Percentiles rank a stretch among this genome's conserved stretches.
Conservation (phyloP, 208 protist species). For the Herpetomonas muscarum region DNA sequence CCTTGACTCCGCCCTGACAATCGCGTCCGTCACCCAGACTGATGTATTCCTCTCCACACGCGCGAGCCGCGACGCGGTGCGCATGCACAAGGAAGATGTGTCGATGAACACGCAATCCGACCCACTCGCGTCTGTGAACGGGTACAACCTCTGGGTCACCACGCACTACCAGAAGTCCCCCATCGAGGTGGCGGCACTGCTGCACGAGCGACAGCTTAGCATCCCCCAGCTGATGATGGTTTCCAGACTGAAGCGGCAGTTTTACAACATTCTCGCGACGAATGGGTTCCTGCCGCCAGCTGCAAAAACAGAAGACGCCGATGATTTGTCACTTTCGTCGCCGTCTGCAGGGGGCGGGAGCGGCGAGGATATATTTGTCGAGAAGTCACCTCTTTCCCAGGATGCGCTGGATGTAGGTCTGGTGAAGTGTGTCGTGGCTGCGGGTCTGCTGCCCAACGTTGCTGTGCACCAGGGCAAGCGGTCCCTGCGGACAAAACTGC, state of each 20-base stretch:
- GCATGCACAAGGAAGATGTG: constrained; percentile 71
- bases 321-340: not conserved
- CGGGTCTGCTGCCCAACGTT: constrained; percentile 62
- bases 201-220: constrained; percentile 60
- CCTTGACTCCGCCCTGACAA: constrained; percentile 92
- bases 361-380: constrained; percentile 42
- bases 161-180: constrained; percentile 33
- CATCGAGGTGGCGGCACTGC: constrained; percentile 27
- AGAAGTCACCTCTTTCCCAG: constrained; percentile 47
- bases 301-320: not conserved
- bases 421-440: constrained; percentile 60
- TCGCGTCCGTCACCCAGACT: constrained; percentile 70
- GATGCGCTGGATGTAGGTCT: constrained; percentile 60
- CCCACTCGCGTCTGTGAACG: constrained; percentile 80
- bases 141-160: constrained; percentile 86
- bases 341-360: too few relatives aligned
- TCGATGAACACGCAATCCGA: constrained; percentile 78
- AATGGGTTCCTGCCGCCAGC: constrained; percentile 38
- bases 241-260: constrained; percentile 72
- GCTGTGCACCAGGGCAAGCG: constrained; percentile 41
- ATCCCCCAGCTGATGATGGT: constrained; percentile 48
- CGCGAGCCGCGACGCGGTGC: constrained; percentile 46
- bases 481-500: constrained; percentile 48
- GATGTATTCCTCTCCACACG: constrained; percentile 62
- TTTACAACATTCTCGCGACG: constrained; percentile 49